phyloP scores from a whole-genome alignment of 2,329 filamentous ascomycete species.

The Thielaviopsis punctulata region DNA sequence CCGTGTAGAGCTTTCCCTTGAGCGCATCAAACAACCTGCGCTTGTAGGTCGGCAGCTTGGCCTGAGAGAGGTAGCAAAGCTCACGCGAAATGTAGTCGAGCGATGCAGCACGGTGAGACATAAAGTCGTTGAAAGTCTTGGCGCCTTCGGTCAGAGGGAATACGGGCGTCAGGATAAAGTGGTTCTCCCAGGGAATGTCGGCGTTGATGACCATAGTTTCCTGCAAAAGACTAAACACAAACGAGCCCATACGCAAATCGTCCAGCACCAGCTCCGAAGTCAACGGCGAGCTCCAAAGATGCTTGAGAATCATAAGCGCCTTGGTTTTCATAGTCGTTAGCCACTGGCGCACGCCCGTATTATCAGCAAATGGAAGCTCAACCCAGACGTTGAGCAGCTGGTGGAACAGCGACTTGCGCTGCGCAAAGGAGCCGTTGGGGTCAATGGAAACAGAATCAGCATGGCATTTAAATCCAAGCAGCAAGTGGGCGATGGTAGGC shows the following conservation, averaged over 20 bases:
- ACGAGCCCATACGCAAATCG: slow-evolving; percentile 63
- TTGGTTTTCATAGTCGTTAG: slow-evolving; percentile 51
- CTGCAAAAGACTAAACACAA: slow-evolving; percentile 61
- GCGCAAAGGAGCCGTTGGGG: slow-evolving; percentile 51
- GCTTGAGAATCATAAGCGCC: slow-evolving; percentile 55
- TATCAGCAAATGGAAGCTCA: slow-evolving; percentile 47
- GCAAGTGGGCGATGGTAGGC: slow-evolving; percentile 76
- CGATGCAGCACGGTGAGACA: slow-evolving; percentile 58
- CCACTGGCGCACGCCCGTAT: slow-evolving; percentile 47
- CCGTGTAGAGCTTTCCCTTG: slow-evolving; percentile 55
- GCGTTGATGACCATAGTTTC: slow-evolving; percentile 54
- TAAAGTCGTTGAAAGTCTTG: slow-evolving; percentile 55
- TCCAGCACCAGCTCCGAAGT: slow-evolving; percentile 58
- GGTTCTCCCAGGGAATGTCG: slow-evolving; percentile 56
- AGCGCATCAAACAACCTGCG: slow-evolving; percentile 52
- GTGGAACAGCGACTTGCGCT: slow-evolving; percentile 66
- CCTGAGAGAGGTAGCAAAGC: slow-evolving; percentile 57
- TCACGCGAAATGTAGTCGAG: slow-evolving; percentile 78
- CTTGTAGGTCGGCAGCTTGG: slow-evolving; percentile 52
- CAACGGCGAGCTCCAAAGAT: slow-evolving; percentile 69
- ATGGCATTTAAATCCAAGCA: slow-evolving; percentile 73
- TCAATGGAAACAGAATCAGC: slow-evolving; percentile 52
- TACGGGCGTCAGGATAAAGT: slow-evolving; percentile 38
- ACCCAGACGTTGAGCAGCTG: slow-evolving; percentile 56
- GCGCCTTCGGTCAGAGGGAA: slow-evolving; percentile 56